Conservation (phyloP, 2,329 filamentous ascomycete genomes). For the Claviceps capensis region DNA sequence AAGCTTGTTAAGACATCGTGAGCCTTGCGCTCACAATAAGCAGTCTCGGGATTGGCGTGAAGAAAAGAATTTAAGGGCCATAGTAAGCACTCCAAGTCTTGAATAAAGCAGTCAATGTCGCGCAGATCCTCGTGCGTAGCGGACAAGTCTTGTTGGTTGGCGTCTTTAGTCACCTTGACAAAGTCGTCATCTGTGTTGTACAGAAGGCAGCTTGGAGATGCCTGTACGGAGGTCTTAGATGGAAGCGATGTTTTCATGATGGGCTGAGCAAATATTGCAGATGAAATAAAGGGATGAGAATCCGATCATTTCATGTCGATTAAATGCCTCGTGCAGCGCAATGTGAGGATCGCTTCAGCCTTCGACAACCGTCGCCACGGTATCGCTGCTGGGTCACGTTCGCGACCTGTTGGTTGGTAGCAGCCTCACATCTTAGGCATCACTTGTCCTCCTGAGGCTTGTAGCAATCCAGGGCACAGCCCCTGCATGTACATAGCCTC, state of each 20-base stretch:
- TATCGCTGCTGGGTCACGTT: too few species aligned
- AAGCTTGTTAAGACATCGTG: constrained; percentile 26
- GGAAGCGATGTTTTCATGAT: neutral
- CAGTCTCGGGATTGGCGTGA: constrained; percentile 29
- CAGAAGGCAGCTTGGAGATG: neutral
- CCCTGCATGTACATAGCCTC: too few species aligned
- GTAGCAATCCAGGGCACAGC: too few species aligned
- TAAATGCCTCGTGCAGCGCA: neutral
- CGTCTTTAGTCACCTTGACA: neutral
- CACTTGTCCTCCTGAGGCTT: too few species aligned
- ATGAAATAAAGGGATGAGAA: neutral
- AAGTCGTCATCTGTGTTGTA: neutral
- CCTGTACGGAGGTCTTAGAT: neutral
- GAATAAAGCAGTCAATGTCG: constrained; percentile 19
- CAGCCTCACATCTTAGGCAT: too few species aligned
- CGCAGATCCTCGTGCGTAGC: constrained; percentile 19
- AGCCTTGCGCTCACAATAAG: constrained; percentile 27
- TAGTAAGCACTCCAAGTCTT: constrained; percentile 10
- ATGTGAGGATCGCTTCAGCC: too few species aligned
- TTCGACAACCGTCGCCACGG: too few species aligned
- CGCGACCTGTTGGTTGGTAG: too few species aligned
- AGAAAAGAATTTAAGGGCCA: constrained; percentile 25
- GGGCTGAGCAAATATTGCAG: neutral
- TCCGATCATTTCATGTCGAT: neutral
- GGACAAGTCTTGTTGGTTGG: neutral